phyloP scores from a whole-genome alignment of 306 rosid species.

The Argentina anserina region DNA sequence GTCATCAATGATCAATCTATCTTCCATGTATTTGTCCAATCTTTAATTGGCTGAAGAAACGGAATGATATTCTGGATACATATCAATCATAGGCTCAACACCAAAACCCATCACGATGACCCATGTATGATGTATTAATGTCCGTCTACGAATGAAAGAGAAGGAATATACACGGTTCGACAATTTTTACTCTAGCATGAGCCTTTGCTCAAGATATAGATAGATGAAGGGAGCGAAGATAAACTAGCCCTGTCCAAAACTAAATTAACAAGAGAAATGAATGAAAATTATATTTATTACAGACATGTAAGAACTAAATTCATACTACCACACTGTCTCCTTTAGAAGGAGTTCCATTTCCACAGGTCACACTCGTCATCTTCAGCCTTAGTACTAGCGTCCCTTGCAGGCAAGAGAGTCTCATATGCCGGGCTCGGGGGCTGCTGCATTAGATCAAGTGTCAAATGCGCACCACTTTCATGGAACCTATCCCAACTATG shows the following conservation, averaged over 20 bases:
- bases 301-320: too few species aligned
- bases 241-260: background rate
- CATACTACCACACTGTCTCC: conserved; percentile 23
- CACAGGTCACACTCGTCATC: conserved; percentile 39
- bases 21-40: background rate
- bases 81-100: background rate
- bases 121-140: too few species aligned
- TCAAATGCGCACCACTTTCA: conserved; percentile 26
- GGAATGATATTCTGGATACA: background rate
- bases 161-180: background rate
- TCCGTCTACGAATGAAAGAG: too few species aligned
- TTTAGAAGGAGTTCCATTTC: conserved; percentile 44
- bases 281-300: background rate
- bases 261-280: background rate
- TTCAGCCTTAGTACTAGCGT: conserved; percentile 33
- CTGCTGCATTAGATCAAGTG: conserved; percentile 43
- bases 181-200: background rate
- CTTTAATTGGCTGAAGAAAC: background rate
- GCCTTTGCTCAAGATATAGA: background rate
- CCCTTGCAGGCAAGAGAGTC: conserved; percentile 27
- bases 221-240: background rate
- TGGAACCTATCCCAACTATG: conserved; percentile 34
- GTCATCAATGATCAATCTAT: too few species aligned
- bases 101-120: too few species aligned
- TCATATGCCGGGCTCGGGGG: conserved; percentile 36